phyloP scores from a whole-genome alignment of 1,284 basidiomycete genomes.

The Malassezia japonica region DNA sequence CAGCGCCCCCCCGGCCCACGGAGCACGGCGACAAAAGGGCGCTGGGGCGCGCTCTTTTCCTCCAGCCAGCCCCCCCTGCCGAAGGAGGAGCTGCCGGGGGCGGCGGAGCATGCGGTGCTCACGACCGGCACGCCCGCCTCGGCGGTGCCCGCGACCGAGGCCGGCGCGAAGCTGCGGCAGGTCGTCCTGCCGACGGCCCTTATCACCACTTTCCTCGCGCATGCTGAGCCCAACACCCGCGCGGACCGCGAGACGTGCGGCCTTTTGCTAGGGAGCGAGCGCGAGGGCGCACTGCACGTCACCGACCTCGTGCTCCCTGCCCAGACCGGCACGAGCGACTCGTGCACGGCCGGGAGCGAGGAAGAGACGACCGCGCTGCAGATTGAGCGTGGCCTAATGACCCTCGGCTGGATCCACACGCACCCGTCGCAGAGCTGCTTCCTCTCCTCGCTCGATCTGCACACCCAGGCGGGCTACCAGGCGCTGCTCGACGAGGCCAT shows the following conservation, averaged over 20 bases:
- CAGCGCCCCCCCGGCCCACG: not conserved
- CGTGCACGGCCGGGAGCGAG: slow-evolving; percentile 77
- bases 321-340: slow-evolving; percentile 73
- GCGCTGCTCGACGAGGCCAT: slow-evolving; percentile 77
- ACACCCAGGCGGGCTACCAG: slow-evolving; percentile 78
- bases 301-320: slow-evolving; percentile 55
- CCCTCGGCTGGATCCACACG: slow-evolving; percentile 86
- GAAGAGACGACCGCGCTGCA: slow-evolving; percentile 74
- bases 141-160: not conserved
- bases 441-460: slow-evolving; percentile 73
- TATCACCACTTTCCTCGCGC: slow-evolving; percentile 62
- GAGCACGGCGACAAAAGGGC: not conserved
- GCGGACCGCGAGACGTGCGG: slow-evolving; percentile 61
- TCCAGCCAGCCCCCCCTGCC: not conserved
- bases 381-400: slow-evolving; percentile 64
- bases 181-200: slow-evolving; percentile 58
- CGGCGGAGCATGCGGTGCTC: not conserved
- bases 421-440: slow-evolving; percentile 76
- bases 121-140: not conserved
- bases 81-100: not conserved
- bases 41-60: not conserved
- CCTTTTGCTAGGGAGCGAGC: slow-evolving; percentile 54
- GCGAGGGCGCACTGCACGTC: not conserved
- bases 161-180: slow-evolving; percentile 16
- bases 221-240: slow-evolving; percentile 58